Evolutionary conservation across 345 rosid genomes (phyloP), one percentile per base, ranked within the genome.

Genomic region (Acer yangbiense): DNA sequence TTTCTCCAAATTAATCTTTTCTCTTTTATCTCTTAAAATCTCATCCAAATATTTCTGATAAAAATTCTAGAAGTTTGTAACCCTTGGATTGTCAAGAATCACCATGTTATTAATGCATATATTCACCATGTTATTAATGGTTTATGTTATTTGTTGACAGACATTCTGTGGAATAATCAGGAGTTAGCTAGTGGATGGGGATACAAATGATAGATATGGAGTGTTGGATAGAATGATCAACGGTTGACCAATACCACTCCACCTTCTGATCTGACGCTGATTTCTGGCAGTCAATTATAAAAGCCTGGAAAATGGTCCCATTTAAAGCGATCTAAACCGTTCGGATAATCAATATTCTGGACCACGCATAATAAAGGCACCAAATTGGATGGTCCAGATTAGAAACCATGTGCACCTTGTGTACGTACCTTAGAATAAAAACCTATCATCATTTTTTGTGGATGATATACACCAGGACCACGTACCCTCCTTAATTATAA

Each of bases 301-400:
- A 8, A 66, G 70, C 76, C 65, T 21, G 63, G 25, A 74, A 74
- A 60, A 60, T 78, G 83, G 80, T 74, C 83, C 79, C 68, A 8
- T 1, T 57, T 21, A 81, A 68, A 75, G 9, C 63, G 20, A 70
- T 83, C 87, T 74, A 73, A 66, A 65, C 82, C 64, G 84, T 78
- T 83, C 46, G 72, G 35, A 65, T 63, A 72, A 80, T 83, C 52
- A 80, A 85, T 82, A 25, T 23, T 12, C 27, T 61, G 91, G 88
- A 80, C 89, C 88, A 76, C 82, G 6, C 1, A 44, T 9, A 74
- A 48, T 72, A 27, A n/a, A 68, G 43, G 11, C 62, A 21, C 32
- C 35, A 9, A 70, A 76, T 68, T 73, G 83, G 75, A 83, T 70
- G 86, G 86, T 79, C 83, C 82, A 69, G 65, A 82, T 75, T 62